These are phyloP conservation scores for Cystofilobasidium ferigula DNA, from an alignment of 768 basidiomycete species.

Conservation along the genomic window DNA sequence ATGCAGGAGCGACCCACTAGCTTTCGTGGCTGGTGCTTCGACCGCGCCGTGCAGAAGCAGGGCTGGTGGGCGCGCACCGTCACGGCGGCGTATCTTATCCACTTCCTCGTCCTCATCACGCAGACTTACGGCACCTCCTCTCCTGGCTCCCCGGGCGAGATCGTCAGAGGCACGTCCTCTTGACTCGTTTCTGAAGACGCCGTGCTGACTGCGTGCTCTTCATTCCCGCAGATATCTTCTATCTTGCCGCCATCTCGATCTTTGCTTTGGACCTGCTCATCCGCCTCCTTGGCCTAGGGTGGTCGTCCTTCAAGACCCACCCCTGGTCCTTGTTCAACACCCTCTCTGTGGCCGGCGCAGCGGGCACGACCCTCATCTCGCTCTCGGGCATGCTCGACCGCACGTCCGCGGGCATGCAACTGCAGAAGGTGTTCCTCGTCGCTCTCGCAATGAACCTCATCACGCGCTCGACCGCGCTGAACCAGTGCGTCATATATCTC, in stretches of 20 bases:
- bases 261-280: constrained; percentile 68
- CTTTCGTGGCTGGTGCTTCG: constrained; percentile 75
- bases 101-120: constrained; percentile 63
- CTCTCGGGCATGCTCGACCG: constrained; percentile 37
- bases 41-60: constrained; percentile 78
- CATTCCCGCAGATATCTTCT: constrained; percentile 64
- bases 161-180: neutral
- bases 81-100: constrained; percentile 65
- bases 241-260: constrained; percentile 57
- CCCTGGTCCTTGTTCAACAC: constrained; percentile 61
- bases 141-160: neutral
- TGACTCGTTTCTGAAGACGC: too few relatives aligned
- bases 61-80: constrained; percentile 82
- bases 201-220: neutral
- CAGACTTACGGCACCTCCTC: constrained; percentile 27
- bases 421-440: constrained; percentile 85
- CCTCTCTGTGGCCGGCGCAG: constrained; percentile 64
- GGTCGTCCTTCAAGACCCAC: constrained; percentile 69
- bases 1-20: constrained; percentile 46
- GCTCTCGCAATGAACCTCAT: constrained; percentile 89
- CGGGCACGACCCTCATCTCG: constrained; percentile 68
- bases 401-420: constrained; percentile 39
- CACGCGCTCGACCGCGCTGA: constrained; percentile 56
- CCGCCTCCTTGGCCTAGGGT: constrained; percentile 73
- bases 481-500: neutral